These are phyloP conservation scores for Trapa incisa DNA, from an alignment of 345 rosid species.

Conservation along the genomic window DNA sequence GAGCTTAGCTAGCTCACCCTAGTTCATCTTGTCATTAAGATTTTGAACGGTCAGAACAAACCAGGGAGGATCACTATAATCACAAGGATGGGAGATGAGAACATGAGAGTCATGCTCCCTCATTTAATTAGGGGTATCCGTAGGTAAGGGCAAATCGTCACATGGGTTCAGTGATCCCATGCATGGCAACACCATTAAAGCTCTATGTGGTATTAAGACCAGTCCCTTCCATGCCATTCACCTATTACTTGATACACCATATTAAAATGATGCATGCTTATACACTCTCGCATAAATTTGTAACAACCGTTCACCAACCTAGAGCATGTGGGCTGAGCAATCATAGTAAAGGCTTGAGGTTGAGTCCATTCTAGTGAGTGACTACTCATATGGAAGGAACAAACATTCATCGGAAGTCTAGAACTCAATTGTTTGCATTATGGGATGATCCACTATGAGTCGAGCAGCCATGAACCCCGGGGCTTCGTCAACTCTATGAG, in stretches of 20 bases:
- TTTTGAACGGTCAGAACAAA: conserved; percentile 22
- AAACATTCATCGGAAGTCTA: conserved; percentile 4
- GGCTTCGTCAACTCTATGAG: conserved; percentile 1
- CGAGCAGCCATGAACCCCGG: conserved; percentile 2
- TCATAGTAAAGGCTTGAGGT: conserved; percentile 3
- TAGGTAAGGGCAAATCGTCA: conserved; percentile 25
- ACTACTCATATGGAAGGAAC: conserved; percentile 1
- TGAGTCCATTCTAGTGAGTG: conserved; percentile 3
- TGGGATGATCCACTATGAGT: conserved; percentile 2
- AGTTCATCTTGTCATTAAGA: conserved; percentile 32
- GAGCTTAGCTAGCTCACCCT: conserved; percentile 22
- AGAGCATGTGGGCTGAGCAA: background rate
- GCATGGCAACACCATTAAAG: conserved; percentile 35
- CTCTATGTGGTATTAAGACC: conserved; percentile 30
- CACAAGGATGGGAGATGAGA: conserved; percentile 19
- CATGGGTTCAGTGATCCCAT: conserved; percentile 34
- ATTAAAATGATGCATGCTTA: no score
- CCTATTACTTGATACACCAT: no score
- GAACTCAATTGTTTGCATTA: conserved; percentile 4
- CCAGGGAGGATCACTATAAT: conserved; percentile 28
- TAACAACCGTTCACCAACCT: background rate
- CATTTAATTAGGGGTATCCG: conserved; percentile 26
- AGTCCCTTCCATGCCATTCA: conserved; percentile 27
- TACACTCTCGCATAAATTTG: no score
- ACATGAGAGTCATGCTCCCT: conserved; percentile 32